Conservation (phyloP, 139 green algal genomes). For the Closterium sp. region DNA sequence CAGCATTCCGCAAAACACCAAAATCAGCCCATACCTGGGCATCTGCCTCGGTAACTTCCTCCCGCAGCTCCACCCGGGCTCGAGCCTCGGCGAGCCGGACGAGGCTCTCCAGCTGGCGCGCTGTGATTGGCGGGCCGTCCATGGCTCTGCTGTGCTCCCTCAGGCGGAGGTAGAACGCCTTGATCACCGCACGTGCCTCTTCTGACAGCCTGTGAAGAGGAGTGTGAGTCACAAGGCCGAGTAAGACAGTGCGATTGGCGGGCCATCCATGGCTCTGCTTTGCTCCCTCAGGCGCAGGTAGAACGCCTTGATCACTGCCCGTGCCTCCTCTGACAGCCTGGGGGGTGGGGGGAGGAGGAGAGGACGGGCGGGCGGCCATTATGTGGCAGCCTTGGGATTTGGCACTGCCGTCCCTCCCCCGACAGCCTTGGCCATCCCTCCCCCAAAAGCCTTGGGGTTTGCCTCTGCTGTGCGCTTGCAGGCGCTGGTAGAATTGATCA, state of each 20-base stretch:
- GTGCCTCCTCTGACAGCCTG: conserved; percentile 72
- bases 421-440: too few relatives aligned
- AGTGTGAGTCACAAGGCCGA: not conserved
- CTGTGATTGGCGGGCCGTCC: conserved; percentile 91
- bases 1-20: not conserved
- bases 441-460: too few relatives aligned
- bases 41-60: conserved; percentile 71
- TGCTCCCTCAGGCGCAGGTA: conserved; percentile 45
- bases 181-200: conserved; percentile 52
- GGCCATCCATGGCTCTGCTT: conserved; percentile 60
- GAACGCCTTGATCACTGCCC: conserved; percentile 71
- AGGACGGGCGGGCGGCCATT: too few relatives aligned
- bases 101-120: conserved; percentile 94
- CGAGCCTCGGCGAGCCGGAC: conserved; percentile 95
- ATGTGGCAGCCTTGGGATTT: too few relatives aligned
- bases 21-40: not conserved
- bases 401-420: too few relatives aligned
- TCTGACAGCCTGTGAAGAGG: not conserved
- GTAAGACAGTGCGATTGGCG: conserved; percentile 76
- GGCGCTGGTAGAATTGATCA: not conserved
- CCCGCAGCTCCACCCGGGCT: conserved; percentile 90
- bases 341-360: not conserved
- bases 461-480: not conserved
- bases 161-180: conserved; percentile 34
- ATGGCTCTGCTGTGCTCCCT: conserved; percentile 15